These are phyloP conservation scores for Epichloe bromicola DNA, from an alignment of 2,329 filamentous ascomycete genomes.

Conservation along the genomic window DNA sequence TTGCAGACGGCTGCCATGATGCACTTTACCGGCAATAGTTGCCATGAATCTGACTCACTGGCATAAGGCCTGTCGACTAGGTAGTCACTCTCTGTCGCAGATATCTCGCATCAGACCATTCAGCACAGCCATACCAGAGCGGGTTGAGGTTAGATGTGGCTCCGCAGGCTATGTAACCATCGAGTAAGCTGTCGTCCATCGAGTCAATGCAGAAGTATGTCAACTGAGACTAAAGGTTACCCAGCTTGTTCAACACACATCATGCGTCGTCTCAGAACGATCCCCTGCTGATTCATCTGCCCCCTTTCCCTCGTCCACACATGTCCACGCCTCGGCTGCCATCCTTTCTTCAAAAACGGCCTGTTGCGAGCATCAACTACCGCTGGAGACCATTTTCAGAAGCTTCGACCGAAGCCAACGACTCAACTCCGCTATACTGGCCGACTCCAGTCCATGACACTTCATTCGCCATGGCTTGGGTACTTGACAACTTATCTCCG, in stretches of 20 bases:
- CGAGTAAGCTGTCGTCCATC: conserved; percentile 27
- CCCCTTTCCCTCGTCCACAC: conserved; percentile 28
- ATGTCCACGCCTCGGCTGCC: conserved; percentile 21
- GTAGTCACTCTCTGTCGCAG: not conserved
- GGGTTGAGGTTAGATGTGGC: conserved; percentile 33
- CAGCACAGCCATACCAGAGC: conserved; percentile 16
- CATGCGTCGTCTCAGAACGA: conserved; percentile 17
- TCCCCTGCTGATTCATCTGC: conserved; percentile 43
- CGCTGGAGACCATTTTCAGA: conserved; percentile 32
- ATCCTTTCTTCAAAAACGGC: conserved; percentile 26
- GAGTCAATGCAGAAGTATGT: not conserved
- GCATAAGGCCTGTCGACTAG: not conserved
- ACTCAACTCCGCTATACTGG: conserved; percentile 28
- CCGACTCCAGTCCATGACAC: conserved; percentile 46
- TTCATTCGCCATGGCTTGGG: conserved; percentile 40
- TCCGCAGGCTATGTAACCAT: conserved; percentile 37
- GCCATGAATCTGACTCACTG: conserved; percentile 1
- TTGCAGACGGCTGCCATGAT: not conserved
- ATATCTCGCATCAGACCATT: conserved; percentile 1
- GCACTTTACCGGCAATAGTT: not conserved
- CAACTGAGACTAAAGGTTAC: not conserved
- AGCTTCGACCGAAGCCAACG: conserved; percentile 5
- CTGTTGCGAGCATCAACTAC: conserved; percentile 46
- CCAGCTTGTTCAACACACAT: conserved; percentile 31
- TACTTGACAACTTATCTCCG: conserved; percentile 31